Conservation (phyloP, 306 rosid genomes). For the Castanea sativa region DNA sequence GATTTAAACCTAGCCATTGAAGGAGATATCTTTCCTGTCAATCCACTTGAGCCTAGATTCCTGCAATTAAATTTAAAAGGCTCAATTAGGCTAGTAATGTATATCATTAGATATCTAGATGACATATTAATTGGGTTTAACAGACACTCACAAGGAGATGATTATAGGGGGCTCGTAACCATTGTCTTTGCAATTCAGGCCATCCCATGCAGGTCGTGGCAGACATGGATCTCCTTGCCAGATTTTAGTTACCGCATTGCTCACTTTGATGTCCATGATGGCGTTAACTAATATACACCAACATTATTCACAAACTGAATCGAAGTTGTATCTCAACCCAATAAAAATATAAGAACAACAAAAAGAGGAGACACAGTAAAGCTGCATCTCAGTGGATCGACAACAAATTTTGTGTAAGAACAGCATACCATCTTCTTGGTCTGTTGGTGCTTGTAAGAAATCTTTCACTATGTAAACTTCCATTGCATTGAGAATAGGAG, state of each 20-base stretch:
- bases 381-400: too few relatives aligned
- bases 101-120: neutral
- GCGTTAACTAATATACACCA: conserved; percentile 32
- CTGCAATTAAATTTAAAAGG: conserved; percentile 16
- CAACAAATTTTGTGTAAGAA: neutral
- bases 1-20: conserved; percentile 25
- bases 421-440: conserved; percentile 42
- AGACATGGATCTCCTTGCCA: conserved; percentile 62
- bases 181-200: conserved; percentile 31
- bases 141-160: conserved; percentile 38
- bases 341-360: neutral
- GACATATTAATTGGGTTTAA: neutral
- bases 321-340: neutral
- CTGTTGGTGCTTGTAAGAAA: conserved; percentile 30
- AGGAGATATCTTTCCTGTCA: conserved; percentile 30
- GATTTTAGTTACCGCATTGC: conserved; percentile 27
- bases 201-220: conserved; percentile 42
- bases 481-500: conserved; percentile 62
- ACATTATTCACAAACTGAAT: neutral
- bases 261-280: conserved; percentile 28
- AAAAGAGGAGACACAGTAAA: neutral
- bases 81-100: neutral
- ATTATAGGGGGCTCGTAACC: conserved; percentile 37
- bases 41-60: conserved; percentile 44
- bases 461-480: conserved; percentile 35